These are phyloP conservation scores for Penicillium odoratum DNA, from an alignment of 495 filamentous ascomycete species.

Conservation along the genomic window DNA sequence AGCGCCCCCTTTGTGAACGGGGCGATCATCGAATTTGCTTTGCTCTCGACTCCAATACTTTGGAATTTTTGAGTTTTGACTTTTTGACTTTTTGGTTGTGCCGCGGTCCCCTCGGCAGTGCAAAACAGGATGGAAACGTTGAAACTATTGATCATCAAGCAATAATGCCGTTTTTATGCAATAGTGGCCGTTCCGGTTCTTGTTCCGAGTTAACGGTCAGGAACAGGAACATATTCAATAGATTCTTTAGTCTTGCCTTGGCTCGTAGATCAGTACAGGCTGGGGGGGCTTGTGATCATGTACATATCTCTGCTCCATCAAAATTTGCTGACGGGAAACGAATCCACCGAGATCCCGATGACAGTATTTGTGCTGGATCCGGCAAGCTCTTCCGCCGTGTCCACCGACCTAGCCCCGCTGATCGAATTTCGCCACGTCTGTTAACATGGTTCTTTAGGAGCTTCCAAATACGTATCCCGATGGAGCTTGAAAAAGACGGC, in stretches of 20 bases:
- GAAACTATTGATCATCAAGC: constrained; percentile 9
- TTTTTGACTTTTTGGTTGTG: not conserved
- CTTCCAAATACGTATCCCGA: not conserved
- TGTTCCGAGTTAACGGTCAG: constrained; percentile 1
- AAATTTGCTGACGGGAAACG: constrained; percentile 4
- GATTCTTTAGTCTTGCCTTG: not conserved
- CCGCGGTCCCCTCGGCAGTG: constrained; percentile 1
- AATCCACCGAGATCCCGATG: constrained; percentile 12
- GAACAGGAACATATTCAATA: not conserved
- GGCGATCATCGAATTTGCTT: constrained; percentile 8
- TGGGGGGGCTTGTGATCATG: constrained; percentile 3
- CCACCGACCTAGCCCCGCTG: constrained; percentile 5
- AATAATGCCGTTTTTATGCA: constrained; percentile 1
- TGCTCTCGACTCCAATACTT: constrained; percentile 9
- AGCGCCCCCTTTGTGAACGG: constrained; percentile 2
- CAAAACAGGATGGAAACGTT: constrained; percentile 9
- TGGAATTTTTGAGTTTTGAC: not conserved
- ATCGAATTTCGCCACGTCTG: not conserved
- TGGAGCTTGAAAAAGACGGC: not conserved
- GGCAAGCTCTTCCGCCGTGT: constrained; percentile 9
- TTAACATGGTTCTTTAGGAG: not conserved
- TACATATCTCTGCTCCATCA: constrained; percentile 8
- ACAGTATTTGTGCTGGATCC: constrained; percentile 11
- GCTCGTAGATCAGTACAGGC: not conserved
- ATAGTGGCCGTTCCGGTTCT: not conserved